These are phyloP conservation scores for Penicillium manginii DNA, from an alignment of 495 filamentous ascomycete species.

Conservation along the genomic window DNA sequence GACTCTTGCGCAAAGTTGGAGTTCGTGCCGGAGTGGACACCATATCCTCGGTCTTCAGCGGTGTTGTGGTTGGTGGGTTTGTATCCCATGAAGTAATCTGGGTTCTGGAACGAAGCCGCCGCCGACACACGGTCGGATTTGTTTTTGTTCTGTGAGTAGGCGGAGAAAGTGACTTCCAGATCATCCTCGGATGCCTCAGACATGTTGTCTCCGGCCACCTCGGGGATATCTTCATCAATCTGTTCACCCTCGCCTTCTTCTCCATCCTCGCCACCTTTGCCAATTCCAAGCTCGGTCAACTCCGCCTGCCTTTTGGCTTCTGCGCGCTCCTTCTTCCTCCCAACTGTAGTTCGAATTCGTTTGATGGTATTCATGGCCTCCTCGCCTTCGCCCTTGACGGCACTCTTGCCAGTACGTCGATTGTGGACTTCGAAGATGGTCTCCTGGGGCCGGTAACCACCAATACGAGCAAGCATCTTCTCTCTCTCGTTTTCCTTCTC, in stretches of 20 bases:
- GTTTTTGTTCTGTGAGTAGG: slow-evolving; percentile 44
- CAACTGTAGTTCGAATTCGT: slow-evolving; percentile 59
- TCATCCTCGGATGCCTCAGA: slow-evolving; percentile 73
- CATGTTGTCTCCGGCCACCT: slow-evolving; percentile 59
- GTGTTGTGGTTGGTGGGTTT: slow-evolving; percentile 72
- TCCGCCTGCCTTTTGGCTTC: slow-evolving; percentile 37
- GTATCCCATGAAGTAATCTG: slow-evolving; percentile 96
- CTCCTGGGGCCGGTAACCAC: slow-evolving; percentile 84
- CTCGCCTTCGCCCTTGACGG: slow-evolving; percentile 34
- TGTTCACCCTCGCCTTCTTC: slow-evolving; percentile 29
- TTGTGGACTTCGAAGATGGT: slow-evolving; percentile 93
- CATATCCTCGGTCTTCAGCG: slow-evolving; percentile 88
- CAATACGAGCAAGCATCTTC: slow-evolving; percentile 82
- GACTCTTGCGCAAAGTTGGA: slow-evolving; percentile 82
- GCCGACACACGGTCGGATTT: slow-evolving; percentile 39
- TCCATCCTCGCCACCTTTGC: slow-evolving; percentile 36
- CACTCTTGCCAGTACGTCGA: slow-evolving; percentile 58
- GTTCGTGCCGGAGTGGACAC: slow-evolving; percentile 79
- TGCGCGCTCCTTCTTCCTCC: slow-evolving; percentile 45
- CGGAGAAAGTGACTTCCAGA: slow-evolving; percentile 81
- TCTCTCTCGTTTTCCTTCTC: slow-evolving; percentile 70
- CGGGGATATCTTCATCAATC: slow-evolving; percentile 40
- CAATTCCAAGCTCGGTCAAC: slow-evolving; percentile 30
- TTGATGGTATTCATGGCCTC: slow-evolving; percentile 84
- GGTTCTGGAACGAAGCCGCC: slow-evolving; percentile 68